A percentile compares a stretch with the other conserved stretches of the same genome.
Evolutionary conservation across 2,329 filamentous ascomycete species (phyloP).

Genomic region (Colletotrichum sojae): DNA sequence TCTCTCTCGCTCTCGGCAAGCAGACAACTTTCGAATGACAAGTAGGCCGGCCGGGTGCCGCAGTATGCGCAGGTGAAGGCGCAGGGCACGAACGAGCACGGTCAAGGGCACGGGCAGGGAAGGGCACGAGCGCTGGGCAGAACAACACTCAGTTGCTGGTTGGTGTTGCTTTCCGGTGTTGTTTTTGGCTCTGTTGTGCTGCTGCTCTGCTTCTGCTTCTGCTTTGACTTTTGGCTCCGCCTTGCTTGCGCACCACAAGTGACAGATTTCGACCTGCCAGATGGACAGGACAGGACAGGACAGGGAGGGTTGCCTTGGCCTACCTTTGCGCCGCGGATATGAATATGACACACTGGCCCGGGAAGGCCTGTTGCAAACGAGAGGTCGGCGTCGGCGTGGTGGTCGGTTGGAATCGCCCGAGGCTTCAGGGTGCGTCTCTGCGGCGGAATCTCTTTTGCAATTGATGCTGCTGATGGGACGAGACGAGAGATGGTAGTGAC

Average conservation of each 20-base stretch:
- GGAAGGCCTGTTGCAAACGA: conserved; percentile 18
- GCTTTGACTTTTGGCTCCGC: background rate
- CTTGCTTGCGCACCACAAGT: background rate
- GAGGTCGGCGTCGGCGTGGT: conserved; percentile 18
- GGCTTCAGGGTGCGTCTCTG: no score
- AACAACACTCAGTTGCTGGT: no score
- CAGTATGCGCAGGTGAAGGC: background rate
- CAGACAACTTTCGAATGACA: no score
- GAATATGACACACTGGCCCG: conserved; percentile 25
- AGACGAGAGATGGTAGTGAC: background rate
- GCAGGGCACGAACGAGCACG: background rate
- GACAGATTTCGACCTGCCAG: conserved; percentile 24
- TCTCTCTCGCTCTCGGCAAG: no score
- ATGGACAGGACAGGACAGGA: background rate
- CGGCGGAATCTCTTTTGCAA: conserved; percentile 11
- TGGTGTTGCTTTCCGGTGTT: no score
- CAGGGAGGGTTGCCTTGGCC: conserved; percentile 7
- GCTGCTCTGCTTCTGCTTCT: no score
- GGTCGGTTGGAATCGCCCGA: no score
- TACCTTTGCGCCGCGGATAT: background rate
- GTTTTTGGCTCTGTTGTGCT: no score
- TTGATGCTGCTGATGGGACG: conserved; percentile 21
- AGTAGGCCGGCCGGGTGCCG: conserved; percentile 1
- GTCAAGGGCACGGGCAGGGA: background rate
- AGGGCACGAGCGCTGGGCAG: no score